Conservation (phyloP, 2,329 filamentous ascomycete species). For the Fusarium proliferatum region DNA sequence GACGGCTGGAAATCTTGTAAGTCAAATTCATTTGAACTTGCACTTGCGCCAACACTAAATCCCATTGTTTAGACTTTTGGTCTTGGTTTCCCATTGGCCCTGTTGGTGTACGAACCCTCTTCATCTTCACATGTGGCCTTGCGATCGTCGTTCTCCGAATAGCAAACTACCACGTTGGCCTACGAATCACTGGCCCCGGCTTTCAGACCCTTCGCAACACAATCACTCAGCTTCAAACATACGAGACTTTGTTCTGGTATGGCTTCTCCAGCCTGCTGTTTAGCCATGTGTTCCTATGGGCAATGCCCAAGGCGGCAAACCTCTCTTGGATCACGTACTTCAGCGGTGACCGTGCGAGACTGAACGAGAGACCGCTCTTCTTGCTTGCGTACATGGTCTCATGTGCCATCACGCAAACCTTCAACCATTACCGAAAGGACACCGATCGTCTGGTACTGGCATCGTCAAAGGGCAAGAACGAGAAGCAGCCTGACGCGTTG, state of each 20-base stretch:
- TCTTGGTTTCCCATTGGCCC: conserved; percentile 85
- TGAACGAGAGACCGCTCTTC: conserved; percentile 91
- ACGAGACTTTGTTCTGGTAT: conserved; percentile 82
- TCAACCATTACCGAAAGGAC: conserved; percentile 77
- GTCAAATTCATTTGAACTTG: conserved; percentile 47
- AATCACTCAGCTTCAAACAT: conserved; percentile 67
- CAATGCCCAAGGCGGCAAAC: conserved; percentile 67
- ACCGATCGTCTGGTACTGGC: conserved; percentile 71
- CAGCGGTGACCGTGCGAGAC: conserved; percentile 75
- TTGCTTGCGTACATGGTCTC: conserved; percentile 76
- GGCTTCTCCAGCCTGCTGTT: conserved; percentile 81
- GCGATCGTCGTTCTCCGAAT: conserved; percentile 87
- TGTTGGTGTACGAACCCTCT: conserved; percentile 77
- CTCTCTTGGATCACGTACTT: conserved; percentile 79
- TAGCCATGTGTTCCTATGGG: conserved; percentile 83
- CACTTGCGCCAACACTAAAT: conserved; percentile 4
- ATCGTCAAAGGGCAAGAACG: conserved; percentile 42
- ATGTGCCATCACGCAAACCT: conserved; percentile 76
- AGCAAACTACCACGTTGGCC: conserved; percentile 80
- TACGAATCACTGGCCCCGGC: conserved; percentile 76
- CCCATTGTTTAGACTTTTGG: conserved; percentile 73
- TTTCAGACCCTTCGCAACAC: conserved; percentile 71
- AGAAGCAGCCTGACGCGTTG: conserved; percentile 46
- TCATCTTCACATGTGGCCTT: conserved; percentile 81
- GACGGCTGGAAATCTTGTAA: conserved; percentile 76